These are phyloP conservation scores for Hericium alpestre DNA, from an alignment of 768 basidiomycete genomes.

Conservation along the genomic window DNA sequence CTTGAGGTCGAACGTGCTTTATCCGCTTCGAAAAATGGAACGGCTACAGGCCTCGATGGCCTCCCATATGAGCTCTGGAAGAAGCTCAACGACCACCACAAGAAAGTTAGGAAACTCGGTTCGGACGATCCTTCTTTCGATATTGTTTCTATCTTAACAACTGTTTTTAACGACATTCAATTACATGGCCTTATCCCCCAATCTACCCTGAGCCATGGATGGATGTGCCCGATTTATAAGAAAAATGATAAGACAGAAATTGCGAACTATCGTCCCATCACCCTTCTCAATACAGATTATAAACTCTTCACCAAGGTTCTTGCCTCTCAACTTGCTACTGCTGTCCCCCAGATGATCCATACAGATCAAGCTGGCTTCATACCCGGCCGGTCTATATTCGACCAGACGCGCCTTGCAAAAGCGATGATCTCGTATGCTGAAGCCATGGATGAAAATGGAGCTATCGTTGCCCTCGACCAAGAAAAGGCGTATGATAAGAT, in stretches of 20 bases:
- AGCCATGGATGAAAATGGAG: neutral
- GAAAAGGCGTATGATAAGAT: neutral
- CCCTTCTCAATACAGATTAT: constrained; percentile 22
- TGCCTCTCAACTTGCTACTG: neutral
- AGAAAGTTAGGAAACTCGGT: too few relatives aligned
- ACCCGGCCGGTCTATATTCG: neutral
- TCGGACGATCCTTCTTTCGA: too few relatives aligned
- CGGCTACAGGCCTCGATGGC: neutral
- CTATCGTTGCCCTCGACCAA: neutral
- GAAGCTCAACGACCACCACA: neutral
- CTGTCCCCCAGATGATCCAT: neutral
- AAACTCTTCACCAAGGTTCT: constrained; percentile 19
- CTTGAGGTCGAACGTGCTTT: neutral
- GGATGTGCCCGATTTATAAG: constrained; percentile 31
- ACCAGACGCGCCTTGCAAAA: neutral
- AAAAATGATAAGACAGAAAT: constrained; percentile 19
- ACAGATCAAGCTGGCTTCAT: constrained; percentile 8
- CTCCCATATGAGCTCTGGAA: neutral
- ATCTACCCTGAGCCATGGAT: constrained; percentile 20
- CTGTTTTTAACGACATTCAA: neutral
- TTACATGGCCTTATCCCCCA: neutral
- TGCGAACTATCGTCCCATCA: constrained; percentile 13
- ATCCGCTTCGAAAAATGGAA: neutral
- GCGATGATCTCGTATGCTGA: constrained; percentile 1
- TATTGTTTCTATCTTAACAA: neutral